Evolutionary conservation across 2,329 filamentous ascomycete species (phyloP), one percentile per base, ranked within the genome.

Genomic region (Scytalidium sp.): DNA sequence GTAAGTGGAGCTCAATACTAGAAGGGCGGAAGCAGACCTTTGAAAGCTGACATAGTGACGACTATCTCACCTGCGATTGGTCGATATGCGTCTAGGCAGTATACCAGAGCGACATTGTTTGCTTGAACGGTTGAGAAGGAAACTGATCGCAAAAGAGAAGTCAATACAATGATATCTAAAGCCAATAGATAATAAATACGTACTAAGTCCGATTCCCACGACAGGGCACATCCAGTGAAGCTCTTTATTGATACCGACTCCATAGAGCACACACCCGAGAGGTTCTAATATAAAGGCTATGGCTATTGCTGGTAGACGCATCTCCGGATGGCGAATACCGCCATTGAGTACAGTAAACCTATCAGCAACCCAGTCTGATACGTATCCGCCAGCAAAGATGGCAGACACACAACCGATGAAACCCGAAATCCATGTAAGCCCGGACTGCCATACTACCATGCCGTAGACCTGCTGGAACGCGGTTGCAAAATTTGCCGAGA

Each of bases 1-100:
- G 19, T 41, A 19, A 3, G 20, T 41, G 21, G 19, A 21, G 40
- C n/a, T n/a, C n/a, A 19, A 27, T 23, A 15, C 3, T 10, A 11
- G 58, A 22, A 21, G 10, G 44, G 19, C 32, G 19, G 25, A 20
- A 50, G 17, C 73, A 65, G 55, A 73, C 74, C 75, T 64, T 82
- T 81, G 60, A 82, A 82, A 0, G 71, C 76, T 53, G 79, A 67
- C 21, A 79, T 71, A 0, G 79, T 71, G 19, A 83, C 64, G 0
- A 74, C 74, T 10, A 79, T 67, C 59, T 83, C 80, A 7, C 78
- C 80, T 3, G 79, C 77, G 27, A 82, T 70, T 0, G 80, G 79
- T 0, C 79, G 72, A 59, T 83, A 83, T 3, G 72, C 67, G 56
- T 83, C 80, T 50, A 83, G 79, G 4, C 73, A 73, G 58, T 83